These are phyloP conservation scores for Trichoderma virens DNA, from an alignment of 495 filamentous ascomycete genomes.

Conservation along the genomic window DNA sequence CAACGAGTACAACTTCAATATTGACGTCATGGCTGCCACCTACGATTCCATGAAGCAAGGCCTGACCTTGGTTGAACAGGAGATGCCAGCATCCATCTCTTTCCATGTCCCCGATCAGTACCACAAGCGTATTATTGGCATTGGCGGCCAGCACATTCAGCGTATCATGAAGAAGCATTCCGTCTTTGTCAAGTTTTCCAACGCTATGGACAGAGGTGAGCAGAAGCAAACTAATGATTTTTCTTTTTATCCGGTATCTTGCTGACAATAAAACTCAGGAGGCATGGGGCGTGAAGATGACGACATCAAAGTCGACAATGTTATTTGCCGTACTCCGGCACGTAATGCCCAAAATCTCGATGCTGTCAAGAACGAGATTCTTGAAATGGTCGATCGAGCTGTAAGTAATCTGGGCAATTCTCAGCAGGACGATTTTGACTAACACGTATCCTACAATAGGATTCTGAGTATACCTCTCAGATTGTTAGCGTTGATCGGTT, in stretches of 20 bases:
- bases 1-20: slow-evolving; percentile 99
- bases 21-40: slow-evolving; percentile 84
- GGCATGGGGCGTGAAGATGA: slow-evolving; percentile 92
- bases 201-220: slow-evolving; percentile 86
- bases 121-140: slow-evolving; percentile 98
- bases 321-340: slow-evolving; percentile 94
- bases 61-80: slow-evolving; percentile 87
- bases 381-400: slow-evolving; percentile 97
- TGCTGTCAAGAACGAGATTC: slow-evolving; percentile 95
- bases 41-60: slow-evolving; percentile 92
- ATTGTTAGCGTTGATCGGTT: slow-evolving; percentile 88
- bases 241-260: neutral
- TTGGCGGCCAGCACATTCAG: slow-evolving; percentile 96
- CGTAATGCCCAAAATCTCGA: slow-evolving; percentile 95
- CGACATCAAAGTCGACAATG: slow-evolving; percentile 97
- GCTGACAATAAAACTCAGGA: slow-evolving; percentile 35
- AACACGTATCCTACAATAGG: slow-evolving; percentile 32
- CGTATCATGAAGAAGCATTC: slow-evolving; percentile 99
- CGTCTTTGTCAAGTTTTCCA: slow-evolving; percentile 99
- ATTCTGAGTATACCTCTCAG: slow-evolving; percentile 93
- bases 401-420: slow-evolving; percentile 38
- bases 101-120: slow-evolving; percentile 99
- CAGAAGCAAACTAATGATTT: neutral
- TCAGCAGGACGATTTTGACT: slow-evolving; percentile 4
- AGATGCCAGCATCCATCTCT: slow-evolving; percentile 97